Evolutionary conservation across 371 early-diverging fungal genomes (phyloP), one percentile per base, ranked within the genome.

Genomic region (Fennellomyces sp.): DNA sequence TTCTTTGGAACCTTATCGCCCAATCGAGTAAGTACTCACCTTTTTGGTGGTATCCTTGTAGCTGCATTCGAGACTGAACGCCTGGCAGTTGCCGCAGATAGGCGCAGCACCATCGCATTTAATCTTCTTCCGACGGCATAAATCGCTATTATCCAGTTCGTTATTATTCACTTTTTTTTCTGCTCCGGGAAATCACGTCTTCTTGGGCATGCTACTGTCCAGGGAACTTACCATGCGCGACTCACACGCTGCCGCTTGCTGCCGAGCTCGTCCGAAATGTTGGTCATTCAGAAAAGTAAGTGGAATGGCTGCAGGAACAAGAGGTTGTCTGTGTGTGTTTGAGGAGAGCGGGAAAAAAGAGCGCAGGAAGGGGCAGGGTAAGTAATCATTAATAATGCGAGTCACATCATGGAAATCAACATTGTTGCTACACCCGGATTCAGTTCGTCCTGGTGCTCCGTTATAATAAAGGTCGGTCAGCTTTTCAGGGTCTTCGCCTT

Each of bases 61-160:
- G 3, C 70, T 76, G 53, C 81, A 81, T 13, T 70, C 68, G 1
- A 78, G 52, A 4, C 58, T 67, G 19, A 78, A 59, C 10, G 67
- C 61, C 62, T 74, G 71, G 50, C 81, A 81, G 51, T 81, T 81
- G 8, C 71, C 65, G 31, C 88, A 88, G 10, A 82, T 61, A 35
- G 86, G 85, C 5, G 61, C 68, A 26, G 63, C 62, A n/a, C 84
- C 86, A 60, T 88, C 86, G 56, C 86, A 88, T 52, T 88, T 88
- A 29, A 86, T 82, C 66, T 88, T 88, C 54, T 88, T 88, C 30
- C 79, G 72, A 51, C 86, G 72, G 59, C 86, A 85, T 19, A 75
- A 59, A 69, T 86, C 86, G 63, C 88, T 81, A 56, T 2, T n/a
- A 3, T 38, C 11, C 12, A 19, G 21, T 21, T 10, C 30, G 13